Evolutionary conservation across 495 filamentous ascomycete species (phyloP).

Genomic region (Tirmania nivea): DNA sequence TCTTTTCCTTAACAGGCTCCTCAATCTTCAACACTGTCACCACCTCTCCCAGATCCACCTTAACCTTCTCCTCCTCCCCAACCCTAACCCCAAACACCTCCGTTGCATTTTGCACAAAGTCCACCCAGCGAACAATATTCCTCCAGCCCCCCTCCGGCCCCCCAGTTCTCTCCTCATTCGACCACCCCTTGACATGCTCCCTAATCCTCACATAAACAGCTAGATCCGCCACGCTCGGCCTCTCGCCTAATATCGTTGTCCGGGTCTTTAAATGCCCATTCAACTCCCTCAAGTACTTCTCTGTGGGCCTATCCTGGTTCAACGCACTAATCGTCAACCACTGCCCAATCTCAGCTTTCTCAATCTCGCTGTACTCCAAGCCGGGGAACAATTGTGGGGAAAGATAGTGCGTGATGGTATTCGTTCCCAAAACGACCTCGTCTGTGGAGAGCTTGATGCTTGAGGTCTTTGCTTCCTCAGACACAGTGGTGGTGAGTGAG

Average conservation of each 20-base stretch:
- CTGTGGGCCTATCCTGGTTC: slow-evolving; percentile 24
- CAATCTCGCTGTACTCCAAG: slow-evolving; percentile 45
- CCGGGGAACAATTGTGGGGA: slow-evolving; percentile 23
- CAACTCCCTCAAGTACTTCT: slow-evolving; percentile 46
- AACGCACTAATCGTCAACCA: slow-evolving; percentile 56
- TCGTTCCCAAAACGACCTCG: slow-evolving; percentile 13
- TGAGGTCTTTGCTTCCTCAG: slow-evolving; percentile 5
- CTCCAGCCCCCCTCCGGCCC: slow-evolving; percentile 51
- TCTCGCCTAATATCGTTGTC: slow-evolving; percentile 72
- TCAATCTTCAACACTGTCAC: slow-evolving; percentile 54
- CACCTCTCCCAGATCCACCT: slow-evolving; percentile 57
- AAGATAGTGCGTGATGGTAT: slow-evolving; percentile 15
- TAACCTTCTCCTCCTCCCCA: slow-evolving; percentile 53
- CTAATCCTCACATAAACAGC: slow-evolving; percentile 65
- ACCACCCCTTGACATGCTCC: slow-evolving; percentile 40
- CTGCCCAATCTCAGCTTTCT: slow-evolving; percentile 67
- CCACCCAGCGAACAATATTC: slow-evolving; percentile 74
- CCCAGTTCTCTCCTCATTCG: slow-evolving; percentile 46
- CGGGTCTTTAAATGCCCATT: slow-evolving; percentile 73
- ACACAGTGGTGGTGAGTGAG: background rate
- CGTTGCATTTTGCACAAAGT: slow-evolving; percentile 81
- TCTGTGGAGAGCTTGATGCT: slow-evolving; percentile 6
- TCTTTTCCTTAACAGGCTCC: slow-evolving; percentile 67
- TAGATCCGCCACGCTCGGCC: slow-evolving; percentile 76
- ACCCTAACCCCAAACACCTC: slow-evolving; percentile 47